Evolutionary conservation across 768 basidiomycete genomes (phyloP).

Genomic region (Tephrocybe rancida): DNA sequence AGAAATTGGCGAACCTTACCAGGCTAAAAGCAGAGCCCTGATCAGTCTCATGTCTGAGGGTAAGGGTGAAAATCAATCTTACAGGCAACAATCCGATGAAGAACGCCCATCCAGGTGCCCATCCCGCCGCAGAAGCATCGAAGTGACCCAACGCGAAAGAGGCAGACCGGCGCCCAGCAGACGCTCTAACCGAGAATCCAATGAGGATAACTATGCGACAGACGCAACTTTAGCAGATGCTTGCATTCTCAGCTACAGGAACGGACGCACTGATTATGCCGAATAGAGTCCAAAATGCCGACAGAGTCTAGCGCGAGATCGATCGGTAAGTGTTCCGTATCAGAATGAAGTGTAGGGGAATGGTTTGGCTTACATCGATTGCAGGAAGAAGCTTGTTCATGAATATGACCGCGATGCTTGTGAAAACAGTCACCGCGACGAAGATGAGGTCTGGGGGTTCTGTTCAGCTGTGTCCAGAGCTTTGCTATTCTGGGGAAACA

Average conservation of each 20-base stretch:
- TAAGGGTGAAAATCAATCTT: slow-evolving; percentile 16
- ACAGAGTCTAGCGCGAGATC: slow-evolving; percentile 47
- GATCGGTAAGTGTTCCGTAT: neutral
- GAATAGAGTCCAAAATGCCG: slow-evolving; percentile 64
- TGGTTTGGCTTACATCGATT: slow-evolving; percentile 42
- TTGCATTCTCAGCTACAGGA: neutral
- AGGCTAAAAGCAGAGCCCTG: slow-evolving; percentile 24
- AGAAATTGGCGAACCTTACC: slow-evolving; percentile 23
- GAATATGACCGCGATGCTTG: slow-evolving; percentile 56
- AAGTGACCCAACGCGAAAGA: slow-evolving; percentile 61
- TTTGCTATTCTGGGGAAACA: slow-evolving; percentile 14
- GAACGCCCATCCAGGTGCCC: slow-evolving; percentile 70
- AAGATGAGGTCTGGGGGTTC: slow-evolving; percentile 51
- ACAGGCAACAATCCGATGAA: slow-evolving; percentile 67
- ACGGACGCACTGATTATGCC: slow-evolving; percentile 48
- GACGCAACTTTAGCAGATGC: neutral
- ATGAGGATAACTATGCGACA: slow-evolving; percentile 52
- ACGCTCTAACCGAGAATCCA: slow-evolving; percentile 58
- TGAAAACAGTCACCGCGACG: slow-evolving; percentile 49
- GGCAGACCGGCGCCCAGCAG: slow-evolving; percentile 53
- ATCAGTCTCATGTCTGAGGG: slow-evolving; percentile 2
- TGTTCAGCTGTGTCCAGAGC: neutral
- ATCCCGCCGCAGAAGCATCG: slow-evolving; percentile 64
- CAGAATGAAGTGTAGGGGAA: neutral
- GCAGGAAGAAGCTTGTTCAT: slow-evolving; percentile 51